A percentile compares a stretch with the other conserved stretches of the same genome.
Evolutionary conservation across 306 rosid genomes (phyloP).

Genomic region (Citrullus amarus): DNA sequence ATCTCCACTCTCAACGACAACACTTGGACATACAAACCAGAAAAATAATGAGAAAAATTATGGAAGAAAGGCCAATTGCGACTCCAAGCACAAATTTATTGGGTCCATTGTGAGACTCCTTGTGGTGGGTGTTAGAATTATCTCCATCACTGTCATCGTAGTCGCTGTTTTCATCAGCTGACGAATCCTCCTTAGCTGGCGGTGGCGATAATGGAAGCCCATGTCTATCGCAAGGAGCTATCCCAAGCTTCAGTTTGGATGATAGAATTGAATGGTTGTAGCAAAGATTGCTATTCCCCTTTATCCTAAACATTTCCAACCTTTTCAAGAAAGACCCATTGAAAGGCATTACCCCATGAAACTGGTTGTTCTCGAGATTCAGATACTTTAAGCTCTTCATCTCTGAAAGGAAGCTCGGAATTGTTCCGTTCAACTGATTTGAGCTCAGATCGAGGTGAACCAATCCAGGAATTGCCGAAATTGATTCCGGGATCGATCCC

Average conservation of each 20-base stretch:
- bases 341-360: constrained; percentile 73
- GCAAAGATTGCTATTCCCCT: constrained; percentile 59
- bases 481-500: constrained; percentile 60
- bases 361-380: constrained; percentile 68
- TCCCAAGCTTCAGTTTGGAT: constrained; percentile 79
- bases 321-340: constrained; percentile 39
- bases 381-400: constrained; percentile 58
- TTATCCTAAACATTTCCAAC: constrained; percentile 43
- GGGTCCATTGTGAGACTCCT: constrained; percentile 49
- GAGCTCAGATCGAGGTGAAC: constrained; percentile 86
- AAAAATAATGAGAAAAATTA: constrained; percentile 62
- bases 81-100: constrained; percentile 78
- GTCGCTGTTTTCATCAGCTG: constrained; percentile 48
- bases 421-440: constrained; percentile 71
- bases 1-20: constrained; percentile 36
- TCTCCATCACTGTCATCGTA: constrained; percentile 34
- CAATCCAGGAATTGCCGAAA: constrained; percentile 52
- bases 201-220: constrained; percentile 80
- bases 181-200: constrained; percentile 41
- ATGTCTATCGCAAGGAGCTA: constrained; percentile 69
- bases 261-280: constrained; percentile 62
- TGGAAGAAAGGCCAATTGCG: constrained; percentile 72
- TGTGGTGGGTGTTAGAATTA: constrained; percentile 13
- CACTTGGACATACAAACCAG: constrained; percentile 53
- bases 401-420: constrained; percentile 62